Evolutionary conservation across 768 basidiomycete genomes (phyloP).

Genomic region (Amanita rubescens): DNA sequence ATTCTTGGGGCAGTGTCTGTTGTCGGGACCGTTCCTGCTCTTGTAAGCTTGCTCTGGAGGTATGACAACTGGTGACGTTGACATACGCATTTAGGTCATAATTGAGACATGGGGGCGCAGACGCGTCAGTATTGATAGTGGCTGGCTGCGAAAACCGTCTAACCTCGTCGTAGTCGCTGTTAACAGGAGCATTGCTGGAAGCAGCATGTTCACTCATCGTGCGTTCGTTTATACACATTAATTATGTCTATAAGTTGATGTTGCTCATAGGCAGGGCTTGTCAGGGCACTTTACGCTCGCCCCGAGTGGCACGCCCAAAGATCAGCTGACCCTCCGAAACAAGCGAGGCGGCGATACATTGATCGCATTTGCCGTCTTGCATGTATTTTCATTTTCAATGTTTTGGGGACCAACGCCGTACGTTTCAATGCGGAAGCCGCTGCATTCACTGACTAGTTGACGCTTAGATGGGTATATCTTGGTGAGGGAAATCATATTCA

Average conservation of each 20-base stretch:
- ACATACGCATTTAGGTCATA: conserved; percentile 29
- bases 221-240: conserved; percentile 14
- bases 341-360: conserved; percentile 53
- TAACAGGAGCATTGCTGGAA: conserved; percentile 56
- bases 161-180: conserved; percentile 39
- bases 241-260: not conserved
- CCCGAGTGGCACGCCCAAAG: conserved; percentile 37
- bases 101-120: conserved; percentile 76
- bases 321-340: conserved; percentile 46
- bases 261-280: conserved; percentile 50
- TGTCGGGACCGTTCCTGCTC: conserved; percentile 61
- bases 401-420: conserved; percentile 73
- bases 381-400: conserved; percentile 62
- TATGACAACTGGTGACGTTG: not conserved
- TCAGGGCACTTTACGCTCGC: conserved; percentile 65
- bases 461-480: conserved; percentile 55
- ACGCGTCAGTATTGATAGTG: conserved; percentile 29
- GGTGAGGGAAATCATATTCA: conserved; percentile 17
- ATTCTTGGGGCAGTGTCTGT: conserved; percentile 74
- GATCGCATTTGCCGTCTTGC: conserved; percentile 73
- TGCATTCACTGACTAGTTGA: no score
- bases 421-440: conserved; percentile 10
- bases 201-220: conserved; percentile 58
- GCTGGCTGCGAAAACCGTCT: not conserved
- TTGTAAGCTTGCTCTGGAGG: conserved; percentile 28